Percentiles rank a stretch among this genome's conserved stretches.
phyloP scores from a whole-genome alignment of 2,329 filamentous ascomycete species.

The Aspergillus niger region DNA sequence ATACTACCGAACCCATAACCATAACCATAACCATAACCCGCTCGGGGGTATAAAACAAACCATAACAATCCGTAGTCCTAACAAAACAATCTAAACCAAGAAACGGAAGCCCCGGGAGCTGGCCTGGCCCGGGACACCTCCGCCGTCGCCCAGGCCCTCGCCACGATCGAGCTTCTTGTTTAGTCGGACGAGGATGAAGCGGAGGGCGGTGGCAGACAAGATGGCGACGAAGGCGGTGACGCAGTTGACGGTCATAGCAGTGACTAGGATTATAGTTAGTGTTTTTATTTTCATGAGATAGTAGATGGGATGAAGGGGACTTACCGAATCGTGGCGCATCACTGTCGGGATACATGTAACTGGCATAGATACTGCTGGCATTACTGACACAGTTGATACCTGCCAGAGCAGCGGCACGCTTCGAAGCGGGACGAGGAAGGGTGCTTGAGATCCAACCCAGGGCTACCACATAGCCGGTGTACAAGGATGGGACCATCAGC shows the following conservation, averaged over 20 bases:
- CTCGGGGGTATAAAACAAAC: neutral
- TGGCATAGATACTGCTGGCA: constrained; percentile 68
- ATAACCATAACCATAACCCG: neutral
- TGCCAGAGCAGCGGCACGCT: constrained; percentile 71
- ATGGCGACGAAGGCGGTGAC: constrained; percentile 66
- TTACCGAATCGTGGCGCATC: constrained; percentile 43
- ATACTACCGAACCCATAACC: neutral
- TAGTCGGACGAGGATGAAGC: constrained; percentile 63
- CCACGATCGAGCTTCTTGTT: constrained; percentile 71
- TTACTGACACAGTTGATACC: constrained; percentile 76
- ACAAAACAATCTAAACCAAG: constrained; percentile 50
- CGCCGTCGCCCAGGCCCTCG: constrained; percentile 56
- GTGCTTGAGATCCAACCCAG: constrained; percentile 76
- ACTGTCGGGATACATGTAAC: constrained; percentile 64
- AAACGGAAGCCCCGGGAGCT: constrained; percentile 67
- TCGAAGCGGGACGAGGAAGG: constrained; percentile 73
- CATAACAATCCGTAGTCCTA: neutral
- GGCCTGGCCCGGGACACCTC: constrained; percentile 55
- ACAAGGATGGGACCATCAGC: constrained; percentile 67
- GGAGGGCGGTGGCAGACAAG: constrained; percentile 61
- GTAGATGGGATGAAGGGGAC: constrained; percentile 22
- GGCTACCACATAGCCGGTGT: constrained; percentile 67
- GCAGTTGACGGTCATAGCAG: constrained; percentile 70
- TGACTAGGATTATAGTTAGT: constrained; percentile 36
- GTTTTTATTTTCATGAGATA: neutral